Evolutionary conservation across 106 monocot genomes (phyloP).

Genomic region (Apostasia shenzhenica): DNA sequence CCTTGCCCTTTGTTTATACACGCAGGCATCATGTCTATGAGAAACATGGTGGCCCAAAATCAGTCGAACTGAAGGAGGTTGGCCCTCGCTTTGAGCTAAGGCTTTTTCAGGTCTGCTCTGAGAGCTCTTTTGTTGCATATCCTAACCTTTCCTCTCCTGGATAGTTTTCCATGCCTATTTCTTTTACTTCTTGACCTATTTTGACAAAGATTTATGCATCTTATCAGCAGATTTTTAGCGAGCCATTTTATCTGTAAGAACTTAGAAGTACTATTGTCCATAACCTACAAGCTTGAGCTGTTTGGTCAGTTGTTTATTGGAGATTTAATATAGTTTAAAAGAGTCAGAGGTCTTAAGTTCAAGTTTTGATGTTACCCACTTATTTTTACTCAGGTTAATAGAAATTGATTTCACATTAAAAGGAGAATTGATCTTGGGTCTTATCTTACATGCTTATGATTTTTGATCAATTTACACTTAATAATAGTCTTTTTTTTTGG

Average conservation of each 20-base stretch:
- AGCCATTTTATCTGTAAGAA: too few species aligned
- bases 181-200: neutral
- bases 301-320: too few species aligned
- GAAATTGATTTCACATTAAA: too few species aligned
- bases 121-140: too few species aligned
- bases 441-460: too few species aligned
- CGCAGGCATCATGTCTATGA: conserved; percentile 90
- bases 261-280: too few species aligned
- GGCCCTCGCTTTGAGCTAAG: conserved; percentile 88
- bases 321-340: too few species aligned
- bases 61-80: conserved; percentile 84
- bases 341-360: too few species aligned
- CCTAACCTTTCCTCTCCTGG: neutral
- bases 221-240: neutral
- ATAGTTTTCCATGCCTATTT: neutral
- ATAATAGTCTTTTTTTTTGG: neutral
- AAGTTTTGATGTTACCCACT: too few species aligned
- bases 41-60: conserved; percentile 79
- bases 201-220: neutral
- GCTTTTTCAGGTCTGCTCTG: conserved; percentile 58
- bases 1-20: neutral
- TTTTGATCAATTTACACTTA: neutral
- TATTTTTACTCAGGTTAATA: too few species aligned
- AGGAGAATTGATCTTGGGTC: too few species aligned
- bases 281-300: too few species aligned